A percentile compares a stretch with the other conserved stretches of the same genome.
Conservation (phyloP, 768 basidiomycete species). For the Trametes sanguinea region DNA sequence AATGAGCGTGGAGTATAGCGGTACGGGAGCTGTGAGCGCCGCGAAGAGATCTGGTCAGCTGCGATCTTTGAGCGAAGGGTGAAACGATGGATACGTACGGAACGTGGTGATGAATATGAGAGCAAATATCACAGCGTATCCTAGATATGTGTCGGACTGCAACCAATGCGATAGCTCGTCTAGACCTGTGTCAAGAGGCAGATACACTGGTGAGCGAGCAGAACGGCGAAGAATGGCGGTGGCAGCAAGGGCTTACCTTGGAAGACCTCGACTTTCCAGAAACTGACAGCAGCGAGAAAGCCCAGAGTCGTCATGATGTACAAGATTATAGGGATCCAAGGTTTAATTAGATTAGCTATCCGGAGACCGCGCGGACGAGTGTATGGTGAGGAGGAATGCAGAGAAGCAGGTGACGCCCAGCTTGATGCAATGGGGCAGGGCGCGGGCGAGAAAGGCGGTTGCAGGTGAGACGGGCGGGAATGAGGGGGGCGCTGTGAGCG, state of each 20-base stretch:
- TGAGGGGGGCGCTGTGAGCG: slow-evolving; percentile 18
- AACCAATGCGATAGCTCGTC: slow-evolving; percentile 83
- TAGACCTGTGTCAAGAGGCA: slow-evolving; percentile 52
- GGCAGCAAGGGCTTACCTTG: slow-evolving; percentile 51
- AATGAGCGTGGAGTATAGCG: slow-evolving; percentile 92
- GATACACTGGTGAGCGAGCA: slow-evolving; percentile 4
- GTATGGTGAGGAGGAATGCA: slow-evolving; percentile 24
- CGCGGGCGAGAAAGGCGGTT: slow-evolving; percentile 21
- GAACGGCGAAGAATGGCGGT: slow-evolving; percentile 13
- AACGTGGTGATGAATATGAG: slow-evolving; percentile 88
- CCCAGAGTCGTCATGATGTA: slow-evolving; percentile 78
- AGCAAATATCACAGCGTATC: slow-evolving; percentile 75
- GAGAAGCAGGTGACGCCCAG: slow-evolving; percentile 16
- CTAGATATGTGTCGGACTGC: slow-evolving; percentile 67
- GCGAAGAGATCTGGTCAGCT: slow-evolving; percentile 15
- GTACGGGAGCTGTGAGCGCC: slow-evolving; percentile 68
- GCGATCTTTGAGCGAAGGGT: slow-evolving; percentile 10
- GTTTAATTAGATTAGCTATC: slow-evolving; percentile 60
- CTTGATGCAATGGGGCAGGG: slow-evolving; percentile 23
- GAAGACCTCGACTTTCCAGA: slow-evolving; percentile 84
- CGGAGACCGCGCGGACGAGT: slow-evolving; percentile 43
- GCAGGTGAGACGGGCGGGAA: slow-evolving; percentile 9
- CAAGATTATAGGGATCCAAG: slow-evolving; percentile 76
- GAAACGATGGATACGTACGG: slow-evolving; percentile 53
- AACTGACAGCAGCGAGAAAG: slow-evolving; percentile 78